phyloP scores from a whole-genome alignment of 2,329 filamentous ascomycete species.

The Colletotrichum sp. region DNA sequence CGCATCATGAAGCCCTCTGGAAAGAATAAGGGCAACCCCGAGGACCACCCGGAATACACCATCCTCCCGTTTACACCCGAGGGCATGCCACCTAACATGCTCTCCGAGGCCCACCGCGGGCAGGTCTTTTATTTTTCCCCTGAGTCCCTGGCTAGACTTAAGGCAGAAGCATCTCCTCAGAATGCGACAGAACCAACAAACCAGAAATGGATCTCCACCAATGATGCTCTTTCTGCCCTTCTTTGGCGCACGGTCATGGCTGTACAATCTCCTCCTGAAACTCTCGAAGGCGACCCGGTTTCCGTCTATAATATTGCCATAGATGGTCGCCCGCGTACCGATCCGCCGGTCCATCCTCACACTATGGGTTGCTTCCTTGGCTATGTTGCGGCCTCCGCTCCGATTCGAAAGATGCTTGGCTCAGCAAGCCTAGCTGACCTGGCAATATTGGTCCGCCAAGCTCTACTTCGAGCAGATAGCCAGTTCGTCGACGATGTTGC shows the following conservation, averaged over 20 bases:
- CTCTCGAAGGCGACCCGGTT: not conserved
- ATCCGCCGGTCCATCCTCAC: constrained; percentile 1
- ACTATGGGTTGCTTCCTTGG: constrained; percentile 8
- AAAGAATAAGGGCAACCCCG: not conserved
- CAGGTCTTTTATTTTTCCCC: constrained; percentile 11
- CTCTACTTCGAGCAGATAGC: not conserved
- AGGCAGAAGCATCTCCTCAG: not conserved
- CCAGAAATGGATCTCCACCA: constrained; percentile 8
- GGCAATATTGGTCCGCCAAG: not conserved
- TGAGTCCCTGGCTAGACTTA: not conserved
- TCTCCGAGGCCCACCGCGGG: not conserved
- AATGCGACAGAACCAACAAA: not conserved
- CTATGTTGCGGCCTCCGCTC: not conserved
- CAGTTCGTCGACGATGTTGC: not conserved
- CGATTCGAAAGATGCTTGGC: not conserved
- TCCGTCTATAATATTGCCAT: constrained; percentile 4
- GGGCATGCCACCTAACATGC: not conserved
- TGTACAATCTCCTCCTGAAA: not conserved
- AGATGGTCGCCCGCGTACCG: not conserved
- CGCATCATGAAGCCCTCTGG: not conserved
- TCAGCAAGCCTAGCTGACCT: constrained; percentile 4
- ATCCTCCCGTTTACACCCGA: constrained; percentile 3
- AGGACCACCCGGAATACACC: constrained; percentile 7
- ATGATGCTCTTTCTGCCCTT: constrained; percentile 2
- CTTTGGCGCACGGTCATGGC: constrained; percentile 9